phyloP scores from a whole-genome alignment of 805 yeast species.

The Ogataea methanolica region DNA sequence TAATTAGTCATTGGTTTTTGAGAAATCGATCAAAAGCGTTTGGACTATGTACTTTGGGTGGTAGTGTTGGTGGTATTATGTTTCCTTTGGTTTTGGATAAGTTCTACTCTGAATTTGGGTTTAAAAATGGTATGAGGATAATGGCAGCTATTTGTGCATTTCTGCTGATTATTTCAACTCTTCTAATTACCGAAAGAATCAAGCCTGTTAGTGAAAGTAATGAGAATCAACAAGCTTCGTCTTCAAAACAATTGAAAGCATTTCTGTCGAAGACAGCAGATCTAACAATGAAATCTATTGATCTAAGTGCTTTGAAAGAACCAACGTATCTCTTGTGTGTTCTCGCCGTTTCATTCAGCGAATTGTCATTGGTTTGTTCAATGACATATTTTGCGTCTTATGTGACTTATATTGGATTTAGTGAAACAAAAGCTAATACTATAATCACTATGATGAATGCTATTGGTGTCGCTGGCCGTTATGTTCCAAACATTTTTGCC shows the following conservation, averaged over 20 bases:
- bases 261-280: background rate
- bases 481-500: constrained; percentile 36
- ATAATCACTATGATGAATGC: constrained; percentile 37
- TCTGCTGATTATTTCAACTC: constrained; percentile 19
- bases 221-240: no score
- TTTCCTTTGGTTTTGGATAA: constrained; percentile 46
- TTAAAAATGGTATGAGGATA: constrained; percentile 50
- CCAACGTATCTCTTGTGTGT: constrained; percentile 33
- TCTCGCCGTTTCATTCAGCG: constrained; percentile 36
- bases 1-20: constrained; percentile 56
- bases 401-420: constrained; percentile 40
- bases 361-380: constrained; percentile 42
- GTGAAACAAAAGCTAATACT: constrained; percentile 32
- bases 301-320: constrained; percentile 29
- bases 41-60: constrained; percentile 53
- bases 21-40: constrained; percentile 48
- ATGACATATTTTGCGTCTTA: constrained; percentile 49
- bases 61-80: constrained; percentile 47
- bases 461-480: constrained; percentile 36
- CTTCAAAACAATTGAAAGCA: background rate
- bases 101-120: constrained; percentile 43
- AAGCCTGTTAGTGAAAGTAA: constrained; percentile 7
- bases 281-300: constrained; percentile 23
- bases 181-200: constrained; percentile 33
- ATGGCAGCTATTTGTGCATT: constrained; percentile 40